These are phyloP conservation scores for Yamadazyma friedrichii DNA, from an alignment of 1,139 yeast genomes.

Conservation along the genomic window DNA sequence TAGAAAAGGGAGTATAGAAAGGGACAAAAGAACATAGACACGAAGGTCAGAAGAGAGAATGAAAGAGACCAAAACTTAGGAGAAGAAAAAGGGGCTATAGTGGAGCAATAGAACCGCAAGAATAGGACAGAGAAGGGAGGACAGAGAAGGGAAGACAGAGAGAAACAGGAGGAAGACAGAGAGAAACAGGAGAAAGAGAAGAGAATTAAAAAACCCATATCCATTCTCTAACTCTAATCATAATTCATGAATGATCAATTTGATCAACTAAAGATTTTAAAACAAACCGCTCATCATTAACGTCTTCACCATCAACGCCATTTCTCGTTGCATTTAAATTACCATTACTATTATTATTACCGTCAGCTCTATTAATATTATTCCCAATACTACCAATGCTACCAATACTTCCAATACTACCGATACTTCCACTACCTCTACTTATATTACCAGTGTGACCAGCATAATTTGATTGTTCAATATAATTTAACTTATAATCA, in stretches of 20 bases:
- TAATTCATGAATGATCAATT: slow-evolving; percentile 27
- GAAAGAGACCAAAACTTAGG: no score
- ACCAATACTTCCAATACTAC: slow-evolving; percentile 2
- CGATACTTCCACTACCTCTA: slow-evolving; percentile 3
- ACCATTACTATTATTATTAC: neutral
- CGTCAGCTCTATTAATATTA: neutral
- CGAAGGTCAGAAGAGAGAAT: no score
- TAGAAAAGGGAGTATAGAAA: no score
- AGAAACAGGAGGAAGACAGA: no score
- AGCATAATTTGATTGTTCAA: no score
- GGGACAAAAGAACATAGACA: no score
- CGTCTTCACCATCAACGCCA: slow-evolving; percentile 9
- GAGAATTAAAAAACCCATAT: neutral
- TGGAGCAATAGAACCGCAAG: no score
- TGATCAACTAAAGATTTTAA: slow-evolving; percentile 46
- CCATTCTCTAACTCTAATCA: slow-evolving; percentile 7
- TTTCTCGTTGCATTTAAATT: neutral
- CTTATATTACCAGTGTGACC: slow-evolving; percentile 6
- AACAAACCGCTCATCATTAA: slow-evolving; percentile 34
- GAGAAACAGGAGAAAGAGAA: no score
- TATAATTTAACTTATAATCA: neutral
- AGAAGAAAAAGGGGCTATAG: no score
- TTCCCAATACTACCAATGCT: neutral
- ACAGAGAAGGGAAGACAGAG: no score
- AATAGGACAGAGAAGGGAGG: no score